Conservation (phyloP, 1,284 basidiomycete species). For the Cryptococcus sp. region DNA sequence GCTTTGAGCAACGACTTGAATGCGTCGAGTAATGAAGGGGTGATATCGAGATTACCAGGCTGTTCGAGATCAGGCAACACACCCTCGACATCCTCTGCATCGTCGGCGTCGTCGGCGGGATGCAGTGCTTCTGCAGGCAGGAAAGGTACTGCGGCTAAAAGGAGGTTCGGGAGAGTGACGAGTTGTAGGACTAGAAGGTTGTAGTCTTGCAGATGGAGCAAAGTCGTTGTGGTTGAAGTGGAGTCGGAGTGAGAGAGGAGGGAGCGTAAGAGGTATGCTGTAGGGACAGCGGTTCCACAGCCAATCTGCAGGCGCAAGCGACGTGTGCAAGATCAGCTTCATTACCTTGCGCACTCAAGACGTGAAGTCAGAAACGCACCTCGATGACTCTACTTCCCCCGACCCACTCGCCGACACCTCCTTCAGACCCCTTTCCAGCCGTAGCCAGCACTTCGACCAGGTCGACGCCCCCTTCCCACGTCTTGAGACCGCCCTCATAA, state of each 20-base stretch:
- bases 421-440: slow-evolving; percentile 36
- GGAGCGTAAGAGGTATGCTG: slow-evolving; percentile 68
- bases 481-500: slow-evolving; percentile 96
- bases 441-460: slow-evolving; percentile 60
- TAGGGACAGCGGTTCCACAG: slow-evolving; percentile 88
- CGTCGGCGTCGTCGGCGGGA: slow-evolving; percentile 36
- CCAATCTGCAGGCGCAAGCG: slow-evolving; percentile 64
- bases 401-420: slow-evolving; percentile 31
- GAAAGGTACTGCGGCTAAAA: slow-evolving; percentile 61
- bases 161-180: slow-evolving; percentile 81
- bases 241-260: slow-evolving; percentile 56
- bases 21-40: slow-evolving; percentile 63
- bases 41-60: slow-evolving; percentile 59
- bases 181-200: slow-evolving; percentile 80
- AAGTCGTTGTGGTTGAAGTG: slow-evolving; percentile 45
- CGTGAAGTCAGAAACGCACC: slow-evolving; percentile 53
- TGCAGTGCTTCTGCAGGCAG: slow-evolving; percentile 24
- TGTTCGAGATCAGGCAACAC: slow-evolving; percentile 25
- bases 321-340: background rate
- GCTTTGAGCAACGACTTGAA: slow-evolving; percentile 64
- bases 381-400: slow-evolving; percentile 64
- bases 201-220: slow-evolving; percentile 90
- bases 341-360: background rate
- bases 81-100: slow-evolving; percentile 56
- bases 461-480: slow-evolving; percentile 95